Evolutionary conservation across 1,284 basidiomycete species (phyloP), one percentile per base, ranked within the genome.

Genomic region (Sporisorium scitamineum): DNA sequence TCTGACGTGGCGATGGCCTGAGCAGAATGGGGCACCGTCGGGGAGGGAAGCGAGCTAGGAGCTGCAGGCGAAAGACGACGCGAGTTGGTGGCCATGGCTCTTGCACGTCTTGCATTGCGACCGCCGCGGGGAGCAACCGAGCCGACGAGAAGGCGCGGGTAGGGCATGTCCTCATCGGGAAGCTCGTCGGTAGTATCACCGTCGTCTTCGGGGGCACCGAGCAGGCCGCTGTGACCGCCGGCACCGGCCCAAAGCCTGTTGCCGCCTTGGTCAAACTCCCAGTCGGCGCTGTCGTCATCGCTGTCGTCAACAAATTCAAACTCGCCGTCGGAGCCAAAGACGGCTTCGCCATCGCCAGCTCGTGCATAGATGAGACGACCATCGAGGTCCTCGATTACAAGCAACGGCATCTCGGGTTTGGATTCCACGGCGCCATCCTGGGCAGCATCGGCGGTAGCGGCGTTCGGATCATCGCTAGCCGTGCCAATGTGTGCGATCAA

Each of bases 171-270:
- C 26, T 84, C 80, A 22, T 84, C 81, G 2, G 79, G 80, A 2
- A 85, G 77, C 61, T 85, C 84, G 55, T 85, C 84, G 5, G 84
- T 85, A 11, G 84, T 85, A 24, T 85, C 84, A 11, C 84, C 84
- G n/a, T 83, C 81, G 45, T 84, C 81, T 11, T 74, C 67, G 22
- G 60, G 67, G 13, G 59, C 54, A 32, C 70, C 64, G 31, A 75
- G 61, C 42, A 63, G 14, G 47, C 62, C 60, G 48, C 29, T 51
- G 54, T 62, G 65, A 37, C 32, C 48, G 11, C 66, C 48, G 14
- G 54, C 47, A 16, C 52, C 54, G 5, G 50, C 44, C 54, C 54
- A 68, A 18, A 70, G 68, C 13, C 75, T 61, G 58, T 73, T 73
- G 34, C 70, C 68, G 29, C 68, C 66, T 32, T 62, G 70, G 22